These are phyloP conservation scores for Nothopassalora personata DNA, from an alignment of 2,329 filamentous ascomycete genomes.

Conservation along the genomic window DNA sequence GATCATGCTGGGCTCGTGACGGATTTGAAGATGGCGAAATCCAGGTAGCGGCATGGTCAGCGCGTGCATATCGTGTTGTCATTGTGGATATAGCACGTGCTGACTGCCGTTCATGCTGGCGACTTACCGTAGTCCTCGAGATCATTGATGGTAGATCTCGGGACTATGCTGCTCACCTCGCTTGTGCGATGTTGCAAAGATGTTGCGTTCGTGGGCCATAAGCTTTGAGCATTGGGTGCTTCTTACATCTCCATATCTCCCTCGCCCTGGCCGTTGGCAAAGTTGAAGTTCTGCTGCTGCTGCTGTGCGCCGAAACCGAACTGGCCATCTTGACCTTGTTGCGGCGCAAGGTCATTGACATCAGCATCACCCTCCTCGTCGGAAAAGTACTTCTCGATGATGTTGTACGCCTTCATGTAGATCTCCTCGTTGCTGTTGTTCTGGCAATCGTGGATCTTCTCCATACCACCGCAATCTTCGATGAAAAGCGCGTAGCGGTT, in stretches of 20 bases:
- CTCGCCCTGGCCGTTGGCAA: constrained; percentile 69
- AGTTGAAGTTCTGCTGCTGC: constrained; percentile 85
- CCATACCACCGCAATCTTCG: constrained; percentile 97
- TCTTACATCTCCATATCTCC: constrained; percentile 54
- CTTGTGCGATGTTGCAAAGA: neutral
- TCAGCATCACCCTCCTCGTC: constrained; percentile 86
- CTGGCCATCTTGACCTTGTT: constrained; percentile 65
- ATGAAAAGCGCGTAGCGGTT: constrained; percentile 98
- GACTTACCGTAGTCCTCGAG: neutral
- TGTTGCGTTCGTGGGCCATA: neutral
- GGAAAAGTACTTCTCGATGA: constrained; percentile 99
- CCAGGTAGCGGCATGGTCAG: neutral
- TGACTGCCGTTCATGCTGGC: neutral
- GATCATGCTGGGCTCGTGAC: constrained; percentile 12
- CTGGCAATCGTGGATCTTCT: constrained; percentile 99
- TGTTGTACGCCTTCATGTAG: constrained; percentile 99
- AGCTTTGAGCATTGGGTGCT: neutral
- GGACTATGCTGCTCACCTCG: neutral
- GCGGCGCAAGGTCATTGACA: constrained; percentile 73
- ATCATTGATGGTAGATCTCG: neutral
- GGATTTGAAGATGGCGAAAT: neutral
- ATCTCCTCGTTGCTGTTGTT: constrained; percentile 99
- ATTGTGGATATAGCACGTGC: neutral
- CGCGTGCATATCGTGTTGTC: neutral
- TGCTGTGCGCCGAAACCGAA: constrained; percentile 72